Evolutionary conservation across 2,329 filamentous ascomycete genomes (phyloP), one percentile per base, ranked within the genome.

Genomic region (Pseudocercospora fijiensis): DNA sequence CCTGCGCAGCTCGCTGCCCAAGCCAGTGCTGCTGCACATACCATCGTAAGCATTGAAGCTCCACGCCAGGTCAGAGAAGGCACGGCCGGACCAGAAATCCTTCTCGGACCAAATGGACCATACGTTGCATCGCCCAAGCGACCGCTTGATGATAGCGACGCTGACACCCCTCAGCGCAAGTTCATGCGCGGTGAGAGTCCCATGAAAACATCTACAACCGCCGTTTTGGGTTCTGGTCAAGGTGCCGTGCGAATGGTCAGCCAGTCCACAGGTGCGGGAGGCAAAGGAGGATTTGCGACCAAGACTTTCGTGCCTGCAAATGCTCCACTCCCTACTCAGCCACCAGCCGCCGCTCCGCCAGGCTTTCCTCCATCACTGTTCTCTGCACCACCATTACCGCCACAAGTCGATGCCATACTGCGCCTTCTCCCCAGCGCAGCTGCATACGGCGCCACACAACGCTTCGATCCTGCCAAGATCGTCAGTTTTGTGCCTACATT

Each of bases 141-240:
- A 7, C 76, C 78, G 1, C 77, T 80, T 27, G 78, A 80, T 6
- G 33, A 76, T 6, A 92, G 82, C 6, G 89, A 91, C 41, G 87
- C 89, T 60, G 80, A 84, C 41, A 87, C 87, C 69, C 89, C 90
- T 2, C 91, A 92, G 0, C 90, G 93, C 70, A 97, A 98, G 76
- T 84, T 97, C 58, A 86, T 89, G 56, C 88, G 96, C 51, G 93
- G 90, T n/a, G 92, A 91, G 62, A 98, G 94, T 4, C 95, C 96
- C 0, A 83, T 98, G 41, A 99, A 98, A 76, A 92, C 92, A 13
- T 91, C 91, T 1, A 92, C 94, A 41, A 91, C 92, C 26, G 88
- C 93, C 61, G 53, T 56, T 9, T 28, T 56, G 6, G 53, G 53
- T 1, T 56, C 53, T 24, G 53, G 53, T 22, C 53, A 56, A 56